Evolutionary conservation across 1,284 basidiomycete species (phyloP), one percentile per base, ranked within the genome.

Genomic region (Fomitopsis betulina): DNA sequence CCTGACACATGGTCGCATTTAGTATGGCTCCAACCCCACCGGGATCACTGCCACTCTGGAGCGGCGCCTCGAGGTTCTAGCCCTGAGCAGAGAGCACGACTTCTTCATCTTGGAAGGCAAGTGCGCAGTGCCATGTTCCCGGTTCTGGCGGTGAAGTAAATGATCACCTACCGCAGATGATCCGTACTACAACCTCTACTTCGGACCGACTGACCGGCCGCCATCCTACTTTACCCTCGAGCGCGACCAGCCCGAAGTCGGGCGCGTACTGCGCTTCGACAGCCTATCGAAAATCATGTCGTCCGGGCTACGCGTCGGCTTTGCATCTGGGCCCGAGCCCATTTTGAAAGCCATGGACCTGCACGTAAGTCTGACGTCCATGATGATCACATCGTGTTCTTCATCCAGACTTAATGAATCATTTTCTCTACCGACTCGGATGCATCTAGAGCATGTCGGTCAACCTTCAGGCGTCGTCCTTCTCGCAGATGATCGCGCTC

Each of bases 211-310:
- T 58, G 81, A 79, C 55, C 84, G 80, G 21, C 81, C 77, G 43
- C 84, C 88, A 1, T 91, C 88, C 0, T 96, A 94, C 73, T 94
- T 95, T 71, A 75, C 82, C 45, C 79, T 95, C 45, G 93, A 96
- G 69, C 76, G 71, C 3, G 76, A 82, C 58, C 75, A 79, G 55
- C 73, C 77, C 19, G 79, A 82, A 60, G 81, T 84, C 25, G 93
- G 93, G 4, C 82, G 88, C 15, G 92, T 95, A 4, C 63, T 95
- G 27, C 84, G 94, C 50, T 93, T 95, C 70, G 94, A 96, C 71
- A 92, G 89, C 69, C 80, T 97, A 61, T 93, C 89, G 60, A 98
- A 98, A 76, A 80, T 96, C 43, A 77, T 96, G 27, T 91, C 91
- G 12, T 87, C 89, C 15, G 93, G 93, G 53, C 82, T 91, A 62